Evolutionary conservation across 495 filamentous ascomycete species (phyloP).

Genomic region (Choiromyces venosus): DNA sequence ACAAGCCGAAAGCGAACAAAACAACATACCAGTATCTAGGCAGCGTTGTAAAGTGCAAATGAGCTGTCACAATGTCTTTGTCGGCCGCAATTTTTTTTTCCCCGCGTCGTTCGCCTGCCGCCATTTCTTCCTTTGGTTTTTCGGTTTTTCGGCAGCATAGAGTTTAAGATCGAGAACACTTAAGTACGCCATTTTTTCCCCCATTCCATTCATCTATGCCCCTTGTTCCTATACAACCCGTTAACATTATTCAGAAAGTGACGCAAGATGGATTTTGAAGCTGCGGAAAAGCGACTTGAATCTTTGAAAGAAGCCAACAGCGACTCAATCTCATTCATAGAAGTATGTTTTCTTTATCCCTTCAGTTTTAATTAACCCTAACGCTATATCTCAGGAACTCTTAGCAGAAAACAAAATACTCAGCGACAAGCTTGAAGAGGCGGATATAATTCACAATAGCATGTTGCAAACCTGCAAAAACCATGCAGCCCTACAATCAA

Average conservation of each 20-base stretch:
- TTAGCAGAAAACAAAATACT: constrained; percentile 24
- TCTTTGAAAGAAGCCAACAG: constrained; percentile 17
- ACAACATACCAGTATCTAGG: not conserved
- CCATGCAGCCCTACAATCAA: constrained; percentile 9
- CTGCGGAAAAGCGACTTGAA: constrained; percentile 16
- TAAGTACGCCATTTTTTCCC: not conserved
- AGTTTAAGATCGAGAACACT: not conserved
- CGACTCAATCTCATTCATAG: constrained; percentile 26
- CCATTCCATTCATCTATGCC: not conserved
- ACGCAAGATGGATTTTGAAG: not conserved
- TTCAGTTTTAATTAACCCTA: not conserved
- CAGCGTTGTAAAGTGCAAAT: not conserved
- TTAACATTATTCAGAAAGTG: not conserved
- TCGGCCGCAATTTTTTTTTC: not conserved
- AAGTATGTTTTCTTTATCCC: constrained; percentile 12
- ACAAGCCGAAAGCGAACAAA: not conserved
- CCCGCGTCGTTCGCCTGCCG: not conserved
- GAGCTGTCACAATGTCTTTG: not conserved
- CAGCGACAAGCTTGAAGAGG: constrained; percentile 17
- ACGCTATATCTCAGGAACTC: constrained; percentile 20
- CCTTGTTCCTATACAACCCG: not conserved
- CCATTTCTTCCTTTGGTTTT: not conserved
- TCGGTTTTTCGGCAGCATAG: no score
- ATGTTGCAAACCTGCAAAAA: constrained; percentile 23
- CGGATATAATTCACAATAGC: constrained; percentile 17